Percentiles rank a stretch among this genome's conserved stretches.
phyloP scores from a whole-genome alignment of 1,139 yeast genomes.

The Saccharomyces pastorianus region DNA sequence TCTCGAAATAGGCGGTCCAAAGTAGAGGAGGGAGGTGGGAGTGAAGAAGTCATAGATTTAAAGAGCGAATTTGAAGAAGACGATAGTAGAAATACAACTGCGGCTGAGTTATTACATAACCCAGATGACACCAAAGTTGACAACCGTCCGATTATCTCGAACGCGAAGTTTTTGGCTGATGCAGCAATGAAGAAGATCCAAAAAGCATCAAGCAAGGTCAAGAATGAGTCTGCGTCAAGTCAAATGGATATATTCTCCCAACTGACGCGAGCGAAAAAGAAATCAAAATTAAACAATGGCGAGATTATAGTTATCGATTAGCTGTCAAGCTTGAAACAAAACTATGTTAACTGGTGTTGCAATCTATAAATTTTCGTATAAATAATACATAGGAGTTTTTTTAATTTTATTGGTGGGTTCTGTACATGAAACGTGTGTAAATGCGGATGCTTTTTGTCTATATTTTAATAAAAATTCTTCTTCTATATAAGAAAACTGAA shows the following conservation, averaged over 20 bases:
- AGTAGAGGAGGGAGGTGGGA: background rate
- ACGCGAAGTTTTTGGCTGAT: slow-evolving; percentile 26
- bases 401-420: background rate
- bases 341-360: background rate
- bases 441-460: slow-evolving; percentile 8
- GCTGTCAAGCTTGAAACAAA: background rate
- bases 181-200: slow-evolving; percentile 14
- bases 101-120: slow-evolving; percentile 29
- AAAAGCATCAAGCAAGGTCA: slow-evolving; percentile 10
- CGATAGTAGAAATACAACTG: slow-evolving; percentile 18
- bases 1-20: background rate
- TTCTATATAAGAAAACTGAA: slow-evolving; percentile 26
- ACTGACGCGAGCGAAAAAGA: slow-evolving; percentile 26
- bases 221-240: slow-evolving; percentile 16
- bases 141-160: slow-evolving; percentile 27
- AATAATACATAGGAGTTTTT: background rate
- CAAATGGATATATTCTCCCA: slow-evolving; percentile 29
- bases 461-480: slow-evolving; percentile 30
- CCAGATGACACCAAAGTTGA: slow-evolving; percentile 25
- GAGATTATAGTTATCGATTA: slow-evolving; percentile 26
- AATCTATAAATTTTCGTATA: too few relatives aligned
- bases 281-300: slow-evolving; percentile 20
- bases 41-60: slow-evolving; percentile 2
- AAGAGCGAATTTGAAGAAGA: slow-evolving; percentile 5
- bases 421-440: background rate